Base-by-base conservation (phyloP, 148 eudicot genomes). In the Tetragonia tetragonoides region DNA sequence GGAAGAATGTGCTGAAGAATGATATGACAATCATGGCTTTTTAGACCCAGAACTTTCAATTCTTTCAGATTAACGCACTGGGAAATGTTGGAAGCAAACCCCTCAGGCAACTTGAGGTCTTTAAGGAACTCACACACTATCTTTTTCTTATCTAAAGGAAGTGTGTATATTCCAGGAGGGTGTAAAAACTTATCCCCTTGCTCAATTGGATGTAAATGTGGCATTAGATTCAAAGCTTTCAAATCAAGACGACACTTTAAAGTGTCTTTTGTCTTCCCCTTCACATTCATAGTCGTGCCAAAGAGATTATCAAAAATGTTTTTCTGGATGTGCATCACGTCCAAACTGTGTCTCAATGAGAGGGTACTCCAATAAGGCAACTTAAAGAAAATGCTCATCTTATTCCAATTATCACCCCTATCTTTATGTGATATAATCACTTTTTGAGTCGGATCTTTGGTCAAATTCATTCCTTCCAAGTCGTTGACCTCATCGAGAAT, bases 1-100 rank as follows among this genome's bases (percentile, higher is more conserved):
- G 77, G 77, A 61, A 74, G 77, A 9, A 74, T 39, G 14, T 41
- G 47, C 11, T 74, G 66, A 11, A 74, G 15, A 10, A 74, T 41
- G 16, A 74, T 37, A 40, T 57, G 77, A 59, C 49, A 61, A n/a
- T 60, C 67, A 59, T 74, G 77, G 47, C 77, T 74, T 68, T 74
- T 74, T 3, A 74, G 38, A 12, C 67, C 66, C 1, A 51, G 60
- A 40, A 74, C 60, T 14, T 60, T 74, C 16, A 7, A 18, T 10
- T 74, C 37, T 60, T 74, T 74, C 10, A 60, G 2, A 21, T 74
- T 57, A 6, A 74, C 68, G 40, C 68, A 61, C n/a, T 8, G 15
- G 17, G 68, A 74, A 6, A 74, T 62, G 5, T 64, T 64, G 5
- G 70, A 64, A 20, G 70, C 46, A 39, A 75, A 75, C 39, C 78